These are phyloP conservation scores for Botrytis byssoidea DNA, from an alignment of 2,329 filamentous ascomycete species.

Conservation along the genomic window DNA sequence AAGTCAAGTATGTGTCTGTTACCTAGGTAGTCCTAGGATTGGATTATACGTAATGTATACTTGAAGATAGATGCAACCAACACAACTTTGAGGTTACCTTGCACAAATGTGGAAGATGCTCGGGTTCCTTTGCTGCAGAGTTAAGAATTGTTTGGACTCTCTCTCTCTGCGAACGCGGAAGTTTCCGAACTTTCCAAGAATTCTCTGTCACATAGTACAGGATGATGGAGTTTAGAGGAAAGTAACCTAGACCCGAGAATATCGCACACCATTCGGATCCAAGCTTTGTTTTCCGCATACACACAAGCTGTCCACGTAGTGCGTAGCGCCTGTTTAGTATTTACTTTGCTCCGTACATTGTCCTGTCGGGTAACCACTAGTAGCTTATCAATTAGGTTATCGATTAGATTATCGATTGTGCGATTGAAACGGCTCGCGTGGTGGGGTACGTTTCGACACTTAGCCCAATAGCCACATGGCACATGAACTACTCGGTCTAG, in stretches of 20 bases:
- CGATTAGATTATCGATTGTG: neutral
- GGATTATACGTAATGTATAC: neutral
- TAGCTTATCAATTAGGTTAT: neutral
- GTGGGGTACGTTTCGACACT: neutral
- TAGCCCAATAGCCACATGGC: neutral
- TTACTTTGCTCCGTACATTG: neutral
- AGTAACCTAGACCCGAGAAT: neutral
- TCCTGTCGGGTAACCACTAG: neutral
- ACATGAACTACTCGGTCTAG: neutral
- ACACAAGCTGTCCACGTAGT: neutral
- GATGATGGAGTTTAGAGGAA: neutral
- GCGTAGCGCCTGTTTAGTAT: neutral
- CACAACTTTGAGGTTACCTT: neutral
- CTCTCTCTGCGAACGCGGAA: neutral
- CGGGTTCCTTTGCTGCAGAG: neutral
- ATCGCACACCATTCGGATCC: neutral
- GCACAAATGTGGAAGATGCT: neutral
- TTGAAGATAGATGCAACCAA: neutral
- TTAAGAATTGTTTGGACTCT: neutral
- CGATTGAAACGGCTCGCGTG: neutral
- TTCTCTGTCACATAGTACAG: neutral
- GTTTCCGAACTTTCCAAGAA: neutral
- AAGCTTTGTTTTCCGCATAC: neutral
- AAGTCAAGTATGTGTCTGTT: neutral
- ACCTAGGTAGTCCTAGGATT: neutral